Evolutionary conservation across 352 stramenopile genomes (phyloP), one percentile per base, ranked within the genome.

Genomic region (Aphanomyces euteiches): DNA sequence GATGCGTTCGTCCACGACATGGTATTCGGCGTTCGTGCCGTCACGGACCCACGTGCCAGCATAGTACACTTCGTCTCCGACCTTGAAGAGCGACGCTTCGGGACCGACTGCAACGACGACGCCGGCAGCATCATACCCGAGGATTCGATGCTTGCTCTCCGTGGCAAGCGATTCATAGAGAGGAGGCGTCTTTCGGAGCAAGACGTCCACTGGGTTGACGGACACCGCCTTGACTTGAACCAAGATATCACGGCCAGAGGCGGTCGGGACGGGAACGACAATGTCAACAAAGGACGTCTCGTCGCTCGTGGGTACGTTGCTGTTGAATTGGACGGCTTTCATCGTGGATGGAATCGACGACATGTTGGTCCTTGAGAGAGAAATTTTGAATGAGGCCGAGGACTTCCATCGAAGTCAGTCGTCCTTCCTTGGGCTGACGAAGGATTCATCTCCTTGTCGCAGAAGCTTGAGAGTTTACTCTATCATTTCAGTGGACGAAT

Each of bases 1-100:
- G 40, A 69, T 58, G 21, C 36, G 8, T 12, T 61, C 36, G 59
- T 69, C 63, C 7, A 69, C 63, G 19, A 60, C 15, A 7, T 61
- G 47, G 15, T 34, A 59, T n/a, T 54, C 63, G 15, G 63, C 53
- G 40, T 69, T 69, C 7, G 63, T 61, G 12, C 63, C 63, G 36
- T 61, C n/a, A 12, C 59, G 39, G 12, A n/a, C 63, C 7, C 39
- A 12, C 15, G 39, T 28, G 28, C 63, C 63, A 40, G 63, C 63
- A 40, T 69, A 69, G 19, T n/a, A 64, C n/a, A 69, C 63, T 28
- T 69, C 59, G 39, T 69, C 63, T 69, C 63, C 63, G 12, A 59
- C 36, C 17, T 69, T 54, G 63, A 69, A 69, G 28, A 54, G 37
- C 7, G 36, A 19, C 36, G 41, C 63, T 8, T 69, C 63, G 10